phyloP scores from a whole-genome alignment of 306 rosid species.

The Casuarina cunninghamiana region DNA sequence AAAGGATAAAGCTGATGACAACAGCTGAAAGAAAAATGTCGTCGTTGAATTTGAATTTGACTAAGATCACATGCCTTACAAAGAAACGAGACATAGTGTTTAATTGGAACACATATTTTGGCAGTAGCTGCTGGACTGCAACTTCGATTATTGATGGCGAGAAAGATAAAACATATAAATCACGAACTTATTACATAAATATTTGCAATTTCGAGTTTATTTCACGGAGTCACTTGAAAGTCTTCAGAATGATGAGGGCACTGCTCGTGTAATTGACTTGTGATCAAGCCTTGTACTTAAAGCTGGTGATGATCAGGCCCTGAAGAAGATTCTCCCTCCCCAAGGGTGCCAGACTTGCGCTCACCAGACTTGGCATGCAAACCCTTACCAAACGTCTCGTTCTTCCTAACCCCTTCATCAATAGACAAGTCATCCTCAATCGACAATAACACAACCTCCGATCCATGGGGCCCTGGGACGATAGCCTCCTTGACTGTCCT shows the following conservation, averaged over 20 bases:
- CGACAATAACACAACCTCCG: slow-evolving; percentile 33
- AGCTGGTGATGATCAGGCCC: slow-evolving; percentile 23
- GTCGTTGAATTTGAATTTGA: background rate
- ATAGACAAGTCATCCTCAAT: slow-evolving; percentile 75
- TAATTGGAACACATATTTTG: background rate
- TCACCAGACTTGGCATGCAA: slow-evolving; percentile 37
- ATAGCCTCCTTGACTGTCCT: slow-evolving; percentile 48
- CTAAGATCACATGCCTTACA: background rate
- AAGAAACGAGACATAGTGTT: background rate
- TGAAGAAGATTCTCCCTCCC: slow-evolving; percentile 24
- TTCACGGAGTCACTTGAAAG: too few relatives aligned
- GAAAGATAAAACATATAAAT: background rate
- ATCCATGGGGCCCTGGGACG: slow-evolving; percentile 61
- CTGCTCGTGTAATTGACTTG: background rate
- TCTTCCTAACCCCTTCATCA: slow-evolving; percentile 45
- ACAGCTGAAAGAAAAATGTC: too few relatives aligned
- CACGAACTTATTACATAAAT: background rate
- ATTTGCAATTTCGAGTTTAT: background rate
- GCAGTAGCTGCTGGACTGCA: background rate
- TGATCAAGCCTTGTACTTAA: slow-evolving; percentile 32
- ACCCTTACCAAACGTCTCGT: slow-evolving; percentile 31
- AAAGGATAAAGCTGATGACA: too few relatives aligned
- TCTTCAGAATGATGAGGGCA: background rate
- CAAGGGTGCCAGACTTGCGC: slow-evolving; percentile 21
- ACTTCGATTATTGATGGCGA: background rate